Conservation (phyloP, 257 asterid genomes). For the Jacaranda copaia region DNA sequence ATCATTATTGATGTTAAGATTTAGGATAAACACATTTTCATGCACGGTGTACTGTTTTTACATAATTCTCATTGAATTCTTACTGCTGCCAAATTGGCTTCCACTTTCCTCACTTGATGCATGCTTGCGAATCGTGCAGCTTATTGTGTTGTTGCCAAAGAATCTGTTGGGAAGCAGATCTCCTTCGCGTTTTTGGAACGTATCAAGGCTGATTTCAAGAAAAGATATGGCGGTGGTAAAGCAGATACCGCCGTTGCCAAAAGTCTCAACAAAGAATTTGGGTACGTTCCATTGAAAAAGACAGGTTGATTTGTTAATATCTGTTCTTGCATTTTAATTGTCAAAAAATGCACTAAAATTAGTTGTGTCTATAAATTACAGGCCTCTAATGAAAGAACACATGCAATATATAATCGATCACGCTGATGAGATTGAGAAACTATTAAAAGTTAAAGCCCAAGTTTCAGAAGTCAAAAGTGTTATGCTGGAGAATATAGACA, state of each 20-base stretch:
- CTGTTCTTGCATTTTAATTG: neutral
- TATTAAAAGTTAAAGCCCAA: slow-evolving; percentile 78
- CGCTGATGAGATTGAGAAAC: slow-evolving; percentile 78
- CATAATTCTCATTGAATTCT: too few species aligned
- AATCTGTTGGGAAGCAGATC: slow-evolving; percentile 72
- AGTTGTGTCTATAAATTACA: slow-evolving; percentile 33
- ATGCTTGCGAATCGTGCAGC: slow-evolving; percentile 46
- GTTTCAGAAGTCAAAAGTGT: slow-evolving; percentile 78
- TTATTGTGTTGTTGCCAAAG: slow-evolving; percentile 78
- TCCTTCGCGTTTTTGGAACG: slow-evolving; percentile 76
- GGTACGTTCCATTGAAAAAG: slow-evolving; percentile 45
- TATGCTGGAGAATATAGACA: slow-evolving; percentile 77
- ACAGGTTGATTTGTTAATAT: neutral
- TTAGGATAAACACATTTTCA: too few species aligned
- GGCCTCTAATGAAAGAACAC: slow-evolving; percentile 77
- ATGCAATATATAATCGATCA: slow-evolving; percentile 80
- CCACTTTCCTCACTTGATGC: neutral
- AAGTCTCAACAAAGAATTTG: slow-evolving; percentile 76
- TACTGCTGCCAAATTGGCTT: neutral
- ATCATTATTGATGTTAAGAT: too few species aligned
- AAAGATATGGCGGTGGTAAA: slow-evolving; percentile 79
- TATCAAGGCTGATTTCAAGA: slow-evolving; percentile 67
- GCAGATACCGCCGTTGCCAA: slow-evolving; percentile 76
- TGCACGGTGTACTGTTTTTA: too few species aligned
- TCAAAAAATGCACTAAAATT: neutral